phyloP scores from a whole-genome alignment of 2,329 filamentous ascomycete species.

The Cladosporium sp. region DNA sequence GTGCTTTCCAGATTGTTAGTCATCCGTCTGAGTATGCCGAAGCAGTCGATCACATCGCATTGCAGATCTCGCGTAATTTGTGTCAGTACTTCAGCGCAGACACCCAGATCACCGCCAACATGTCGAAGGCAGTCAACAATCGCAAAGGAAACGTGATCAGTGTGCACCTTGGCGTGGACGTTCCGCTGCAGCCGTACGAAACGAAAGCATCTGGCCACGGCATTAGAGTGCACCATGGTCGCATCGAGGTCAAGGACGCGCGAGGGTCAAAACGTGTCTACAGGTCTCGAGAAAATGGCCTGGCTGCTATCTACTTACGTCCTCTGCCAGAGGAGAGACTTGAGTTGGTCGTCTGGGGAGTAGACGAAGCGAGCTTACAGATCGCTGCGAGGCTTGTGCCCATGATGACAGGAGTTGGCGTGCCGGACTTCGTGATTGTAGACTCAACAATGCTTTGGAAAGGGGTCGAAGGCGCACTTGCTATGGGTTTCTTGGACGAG shows the following conservation, averaged over 20 bases:
- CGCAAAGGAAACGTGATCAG: constrained; percentile 51
- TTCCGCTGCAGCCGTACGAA: constrained; percentile 24
- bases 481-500: constrained; percentile 59
- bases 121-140: constrained; percentile 7
- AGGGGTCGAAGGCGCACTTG: constrained; percentile 54
- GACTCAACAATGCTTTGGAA: constrained; percentile 51
- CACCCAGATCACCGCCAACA: constrained; percentile 41
- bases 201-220: constrained; percentile 26
- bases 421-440: constrained; percentile 60
- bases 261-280: constrained; percentile 1
- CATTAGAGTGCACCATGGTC: constrained; percentile 36
- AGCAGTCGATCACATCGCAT: constrained; percentile 43
- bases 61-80: constrained; percentile 56
- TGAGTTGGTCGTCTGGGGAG: constrained; percentile 60
- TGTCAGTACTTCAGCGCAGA: constrained; percentile 61
- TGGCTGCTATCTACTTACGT: constrained; percentile 56
- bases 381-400: constrained; percentile 58
- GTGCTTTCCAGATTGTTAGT: constrained; percentile 48
- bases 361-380: constrained; percentile 49
- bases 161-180: constrained; percentile 36
- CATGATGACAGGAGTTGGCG: constrained; percentile 58
- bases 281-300: constrained; percentile 29
- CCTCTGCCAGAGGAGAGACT: constrained; percentile 52
- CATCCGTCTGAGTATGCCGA: constrained; percentile 27
- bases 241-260: constrained; percentile 30